Evolutionary conservation across 805 yeast genomes (phyloP), one percentile per base, ranked within the genome.

Genomic region (Candida silvicultrix): DNA sequence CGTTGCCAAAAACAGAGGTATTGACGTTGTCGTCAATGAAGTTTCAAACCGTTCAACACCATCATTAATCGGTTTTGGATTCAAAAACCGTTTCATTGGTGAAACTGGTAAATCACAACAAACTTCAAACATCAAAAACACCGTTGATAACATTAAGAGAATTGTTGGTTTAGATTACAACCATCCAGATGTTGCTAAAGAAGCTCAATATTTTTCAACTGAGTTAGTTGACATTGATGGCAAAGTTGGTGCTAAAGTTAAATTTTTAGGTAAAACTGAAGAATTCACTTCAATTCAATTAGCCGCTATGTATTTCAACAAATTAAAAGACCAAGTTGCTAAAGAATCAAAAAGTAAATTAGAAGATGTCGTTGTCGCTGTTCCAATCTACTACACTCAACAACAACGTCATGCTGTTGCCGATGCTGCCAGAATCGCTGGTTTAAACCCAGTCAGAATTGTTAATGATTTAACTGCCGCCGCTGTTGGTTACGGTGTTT

Each of bases 391-490:
- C 98, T 94, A 88, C 79, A 80, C 95, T 46, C 98, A 94, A 69
- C 81, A 78, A 63, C 98, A 94, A 75, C 90, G 99, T 73, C 89
- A 96, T 62, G 96, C 97, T 52, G 83, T 94, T 55, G 77, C 89
- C 50, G 98, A 94, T 66, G 97, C 99, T 48, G 92, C 96, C 63
- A 80, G 77, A 66, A 86, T 94, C 66, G 98, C 99, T 49, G 96
- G 96, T 53, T 78, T 94, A 64, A 94, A 94, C 82, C 98, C 99
- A 50, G 97, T 94, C 49, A 87, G 99, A 80, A 82, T 94, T 54
- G 96, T 94, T 59, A 94, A 94, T 69, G 99, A 94, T 68, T 84
- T 87, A 56, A 90, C 98, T 48, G 98, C 99, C 50, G 99, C 99
- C 51, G 98, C 97, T 61, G 96, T 94, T 55, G 95, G 97, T 59